Base-by-base conservation (phyloP, 352 stramenopile genomes). In the Pythium coloratum region DNA sequence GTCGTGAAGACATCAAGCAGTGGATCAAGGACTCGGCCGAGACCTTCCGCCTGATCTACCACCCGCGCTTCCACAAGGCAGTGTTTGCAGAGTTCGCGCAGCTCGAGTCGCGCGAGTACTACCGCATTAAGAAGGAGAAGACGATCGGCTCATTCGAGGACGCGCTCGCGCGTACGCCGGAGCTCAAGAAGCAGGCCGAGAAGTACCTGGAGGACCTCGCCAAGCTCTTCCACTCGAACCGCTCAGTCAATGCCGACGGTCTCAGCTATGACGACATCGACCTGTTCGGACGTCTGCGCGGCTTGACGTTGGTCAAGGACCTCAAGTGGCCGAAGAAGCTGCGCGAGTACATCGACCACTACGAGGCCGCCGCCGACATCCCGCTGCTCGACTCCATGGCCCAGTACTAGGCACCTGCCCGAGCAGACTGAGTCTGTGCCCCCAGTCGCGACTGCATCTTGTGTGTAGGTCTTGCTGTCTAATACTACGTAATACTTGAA, bases 221-320 rank as follows among this genome's bases (percentile, higher is more conserved):
- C 38, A 44, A 44, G 38, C 8, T 44, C 38, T 44, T 44, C 38
- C 38, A 44, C 38, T 44, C 38, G 38, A 44, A 44, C 38, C 38
- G 38, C 38, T 44, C 38, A 10, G 38, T 44, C 9, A 44, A 44
- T 10, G 38, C 38, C 10, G 38, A 18, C 13, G 38, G 38, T 18
- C 51, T 85, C 49, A 84, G 79, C 66, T 85, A 80, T 60, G 76
- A 88, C 60, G 79, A 88, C 65, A 67, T 88, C 63, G 77, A 88
- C 28, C 58, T 88, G 20, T 85, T 85, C 40, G 71, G 73, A 10
- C 75, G 75, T 56, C 62, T 88, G 30, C 79, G 79, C 30, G 74
- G 73, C 3, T 59, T 88, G 30, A 88, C 79, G 60, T 71, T 88
- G 24, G 73, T 88, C 36, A 85, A 85, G 72, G 77, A 56, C 47